Evolutionary conservation across 306 rosid genomes (phyloP).

Genomic region (Quercus agrifolia): DNA sequence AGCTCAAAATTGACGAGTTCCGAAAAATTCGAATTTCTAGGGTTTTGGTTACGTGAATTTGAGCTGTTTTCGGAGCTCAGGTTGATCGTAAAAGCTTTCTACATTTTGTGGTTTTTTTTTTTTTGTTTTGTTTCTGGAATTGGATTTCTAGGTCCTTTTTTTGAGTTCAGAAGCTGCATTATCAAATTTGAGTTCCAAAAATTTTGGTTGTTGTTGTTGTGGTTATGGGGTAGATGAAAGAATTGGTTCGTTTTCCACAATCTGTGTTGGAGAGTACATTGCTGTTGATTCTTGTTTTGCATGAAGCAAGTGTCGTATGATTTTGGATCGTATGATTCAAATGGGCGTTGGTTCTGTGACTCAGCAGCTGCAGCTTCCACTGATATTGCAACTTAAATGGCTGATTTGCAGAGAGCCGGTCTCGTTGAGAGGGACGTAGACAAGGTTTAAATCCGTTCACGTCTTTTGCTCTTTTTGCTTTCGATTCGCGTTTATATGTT

Average conservation of each 20-base stretch:
- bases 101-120: neutral
- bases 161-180: constrained; percentile 31
- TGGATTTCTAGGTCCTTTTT: neutral
- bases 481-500: too few relatives aligned
- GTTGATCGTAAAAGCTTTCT: constrained; percentile 19
- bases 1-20: neutral
- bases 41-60: constrained; percentile 37
- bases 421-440: constrained; percentile 72
- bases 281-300: constrained; percentile 44
- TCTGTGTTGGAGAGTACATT: constrained; percentile 22
- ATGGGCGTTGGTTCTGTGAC: constrained; percentile 62
- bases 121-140: neutral
- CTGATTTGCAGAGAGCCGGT: constrained; percentile 67
- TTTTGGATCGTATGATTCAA: constrained; percentile 45
- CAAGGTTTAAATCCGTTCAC: constrained; percentile 42
- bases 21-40: constrained; percentile 41
- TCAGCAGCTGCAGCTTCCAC: constrained; percentile 22
- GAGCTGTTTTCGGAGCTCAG: constrained; percentile 43
- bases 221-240: constrained; percentile 45
- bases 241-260: constrained; percentile 8
- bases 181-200: constrained; percentile 7
- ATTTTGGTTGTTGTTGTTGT: constrained; percentile 6
- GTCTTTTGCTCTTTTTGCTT: too few relatives aligned
- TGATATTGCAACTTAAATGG: constrained; percentile 82
- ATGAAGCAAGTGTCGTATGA: constrained; percentile 38